Base-by-base conservation (phyloP, 805 yeast genomes). In the Lachancea sp. region DNA sequence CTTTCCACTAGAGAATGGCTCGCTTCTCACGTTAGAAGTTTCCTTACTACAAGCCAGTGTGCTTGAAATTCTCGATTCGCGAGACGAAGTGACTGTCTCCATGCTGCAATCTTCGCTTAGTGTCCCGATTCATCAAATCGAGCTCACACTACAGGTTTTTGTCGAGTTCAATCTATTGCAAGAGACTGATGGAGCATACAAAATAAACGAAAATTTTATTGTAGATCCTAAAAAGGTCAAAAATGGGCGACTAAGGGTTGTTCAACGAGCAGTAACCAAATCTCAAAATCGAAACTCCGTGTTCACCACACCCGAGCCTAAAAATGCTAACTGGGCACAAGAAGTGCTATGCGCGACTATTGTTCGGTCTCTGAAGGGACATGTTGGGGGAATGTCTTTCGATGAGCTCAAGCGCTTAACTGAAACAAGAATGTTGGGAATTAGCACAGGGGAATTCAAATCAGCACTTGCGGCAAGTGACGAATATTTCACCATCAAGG, bases 361-460 rank as follows among this genome's bases (percentile, higher is more conserved):
- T 3, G 54, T 53, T 2, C 47, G 66, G 29, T 46, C 53, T 4
- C 19, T 62, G 18, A 63, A 63, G 36, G 51, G 51, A 1, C 39
- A 35, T 18, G 22, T 31, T 3, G 31, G 38, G 16, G 56, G 54
- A 2, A 16, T 52, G 8, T 31, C 48, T 8, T 47, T 43, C 30
- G 48, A 49, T 11, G 42, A 38, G 9, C 40, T 61, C 15, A 33
- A 46, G 6, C 44, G 46, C 2, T 33, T 36, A 15, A 55, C 56
- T 5, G 44, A 48, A 11, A 16, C 38, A 2, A 57, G 55, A 30
- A 33, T 52, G 3, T 42, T 39, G 9, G 66, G 65, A 1, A 45
- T 54, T 34, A 63, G 66, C 49, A 45, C 59, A 1, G 66, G 67
- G 16, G 67, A 63, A 20, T 60, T 61, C 42, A 59, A 52, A 36